Evolutionary conservation across 371 early-diverging fungal species (phyloP).

Genomic region (Apophysomyces variabilis): DNA sequence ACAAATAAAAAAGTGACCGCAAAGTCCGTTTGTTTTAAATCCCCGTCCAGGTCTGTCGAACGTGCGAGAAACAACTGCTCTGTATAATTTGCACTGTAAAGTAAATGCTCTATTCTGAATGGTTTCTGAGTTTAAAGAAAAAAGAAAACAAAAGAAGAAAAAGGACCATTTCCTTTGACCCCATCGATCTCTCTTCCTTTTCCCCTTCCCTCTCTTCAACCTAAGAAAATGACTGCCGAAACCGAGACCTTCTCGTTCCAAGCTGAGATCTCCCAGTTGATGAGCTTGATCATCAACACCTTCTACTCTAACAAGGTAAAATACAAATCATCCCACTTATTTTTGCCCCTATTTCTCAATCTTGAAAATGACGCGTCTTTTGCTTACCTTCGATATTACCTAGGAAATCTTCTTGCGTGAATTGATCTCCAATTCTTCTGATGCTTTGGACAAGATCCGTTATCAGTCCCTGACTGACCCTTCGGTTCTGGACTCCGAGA

Average conservation of each 20-base stretch:
- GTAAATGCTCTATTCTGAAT: background rate
- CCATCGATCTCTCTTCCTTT: slow-evolving; percentile 16
- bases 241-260: slow-evolving; percentile 88
- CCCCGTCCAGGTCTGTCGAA: slow-evolving; percentile 5
- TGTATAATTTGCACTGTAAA: slow-evolving; percentile 8
- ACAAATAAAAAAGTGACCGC: too few relatives aligned
- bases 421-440: slow-evolving; percentile 85
- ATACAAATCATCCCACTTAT: background rate
- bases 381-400: background rate
- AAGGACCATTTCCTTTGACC: background rate
- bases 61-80: background rate
- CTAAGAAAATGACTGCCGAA: slow-evolving; percentile 38
- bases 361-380: too few relatives aligned
- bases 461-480: slow-evolving; percentile 61
- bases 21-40: background rate
- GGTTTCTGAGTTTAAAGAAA: slow-evolving; percentile 9
- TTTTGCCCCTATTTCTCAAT: background rate
- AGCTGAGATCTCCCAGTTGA: slow-evolving; percentile 93
- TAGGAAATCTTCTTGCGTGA: slow-evolving; percentile 87
- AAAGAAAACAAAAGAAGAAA: slow-evolving; percentile 9
- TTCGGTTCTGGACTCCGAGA: slow-evolving; percentile 56
- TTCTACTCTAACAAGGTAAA: slow-evolving; percentile 59
- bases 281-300: slow-evolving; percentile 84
- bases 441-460: slow-evolving; percentile 88
- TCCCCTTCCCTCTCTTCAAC: slow-evolving; percentile 21